Percentiles rank a stretch among this genome's conserved stretches.
These are phyloP conservation scores for Pascua sp. DNA, from an alignment of 1,284 basidiomycete genomes.

Conservation along the genomic window DNA sequence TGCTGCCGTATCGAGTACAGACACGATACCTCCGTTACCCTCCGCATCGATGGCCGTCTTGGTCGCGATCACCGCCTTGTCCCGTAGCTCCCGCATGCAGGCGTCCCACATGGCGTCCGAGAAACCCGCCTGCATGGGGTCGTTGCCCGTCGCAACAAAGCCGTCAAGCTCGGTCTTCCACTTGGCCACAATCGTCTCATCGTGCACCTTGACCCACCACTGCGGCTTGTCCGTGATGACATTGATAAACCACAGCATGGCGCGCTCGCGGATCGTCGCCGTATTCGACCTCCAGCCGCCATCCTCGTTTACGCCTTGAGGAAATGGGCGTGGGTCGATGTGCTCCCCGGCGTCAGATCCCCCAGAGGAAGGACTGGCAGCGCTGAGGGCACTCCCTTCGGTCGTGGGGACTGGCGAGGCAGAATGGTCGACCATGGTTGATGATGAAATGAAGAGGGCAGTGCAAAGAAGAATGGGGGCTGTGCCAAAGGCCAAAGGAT, in stretches of 20 bases:
- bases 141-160: neutral
- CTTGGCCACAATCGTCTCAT: conserved; percentile 10
- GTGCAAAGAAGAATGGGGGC: too few relatives aligned
- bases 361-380: too few relatives aligned
- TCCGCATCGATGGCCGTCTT: neutral
- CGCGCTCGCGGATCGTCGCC: conserved; percentile 9
- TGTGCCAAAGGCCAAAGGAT: too few relatives aligned
- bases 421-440: too few relatives aligned
- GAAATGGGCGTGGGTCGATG: neutral
- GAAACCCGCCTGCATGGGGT: neutral
- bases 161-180: conserved; percentile 8
- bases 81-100: conserved; percentile 4
- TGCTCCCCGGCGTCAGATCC: too few relatives aligned
- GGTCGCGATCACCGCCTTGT: conserved; percentile 3
- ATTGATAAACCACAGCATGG: conserved; percentile 8
- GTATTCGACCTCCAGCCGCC: conserved; percentile 1
- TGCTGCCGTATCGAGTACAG: conserved; percentile 3
- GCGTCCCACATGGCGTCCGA: conserved; percentile 3
- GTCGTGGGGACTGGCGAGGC: too few relatives aligned
- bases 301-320: neutral
- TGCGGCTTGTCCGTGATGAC: conserved; percentile 9
- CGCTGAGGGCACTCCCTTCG: too few relatives aligned
- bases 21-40: neutral
- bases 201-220: conserved; percentile 11
- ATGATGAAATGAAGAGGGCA: too few relatives aligned